Conservation (phyloP, 169 alveolate genomes). For the Plasmodium inui region DNA sequence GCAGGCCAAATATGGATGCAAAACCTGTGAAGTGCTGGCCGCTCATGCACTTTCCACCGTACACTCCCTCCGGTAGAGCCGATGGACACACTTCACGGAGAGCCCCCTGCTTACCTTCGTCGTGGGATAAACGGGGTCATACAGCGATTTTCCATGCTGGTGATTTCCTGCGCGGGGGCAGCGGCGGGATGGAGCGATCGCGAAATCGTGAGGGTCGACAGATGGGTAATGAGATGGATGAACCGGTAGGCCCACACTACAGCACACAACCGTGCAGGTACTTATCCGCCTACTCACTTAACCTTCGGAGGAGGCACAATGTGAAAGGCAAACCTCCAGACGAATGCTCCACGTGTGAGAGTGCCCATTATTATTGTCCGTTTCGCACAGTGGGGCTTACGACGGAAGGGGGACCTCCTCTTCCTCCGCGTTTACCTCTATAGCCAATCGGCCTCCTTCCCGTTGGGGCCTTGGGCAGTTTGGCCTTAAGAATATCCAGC, state of each 20-base stretch:
- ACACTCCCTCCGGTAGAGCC: not conserved
- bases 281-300: not conserved
- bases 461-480: conserved; percentile 56
- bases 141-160: conserved; percentile 86
- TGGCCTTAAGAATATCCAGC: conserved; percentile 42
- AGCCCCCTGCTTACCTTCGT: conserved; percentile 80
- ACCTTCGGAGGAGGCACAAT: not conserved
- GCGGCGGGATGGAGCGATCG: not conserved
- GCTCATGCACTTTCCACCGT: not conserved
- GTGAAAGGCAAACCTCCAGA: not conserved
- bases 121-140: conserved; percentile 91
- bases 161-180: conserved; percentile 85
- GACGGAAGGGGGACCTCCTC: not conserved
- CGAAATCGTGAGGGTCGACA: not conserved
- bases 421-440: conserved; percentile 23
- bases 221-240: no score
- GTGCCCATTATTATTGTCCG: not conserved
- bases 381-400: not conserved
- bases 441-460: conserved; percentile 73
- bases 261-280: not conserved
- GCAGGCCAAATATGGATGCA: not conserved
- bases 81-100: not conserved
- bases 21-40: not conserved
- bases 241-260: not conserved
- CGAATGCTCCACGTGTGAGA: not conserved